A percentile compares a stretch with the other conserved stretches of the same genome.
phyloP scores from a whole-genome alignment of 108 stramenopile species.

The Discostella pseudostelligera region DNA sequence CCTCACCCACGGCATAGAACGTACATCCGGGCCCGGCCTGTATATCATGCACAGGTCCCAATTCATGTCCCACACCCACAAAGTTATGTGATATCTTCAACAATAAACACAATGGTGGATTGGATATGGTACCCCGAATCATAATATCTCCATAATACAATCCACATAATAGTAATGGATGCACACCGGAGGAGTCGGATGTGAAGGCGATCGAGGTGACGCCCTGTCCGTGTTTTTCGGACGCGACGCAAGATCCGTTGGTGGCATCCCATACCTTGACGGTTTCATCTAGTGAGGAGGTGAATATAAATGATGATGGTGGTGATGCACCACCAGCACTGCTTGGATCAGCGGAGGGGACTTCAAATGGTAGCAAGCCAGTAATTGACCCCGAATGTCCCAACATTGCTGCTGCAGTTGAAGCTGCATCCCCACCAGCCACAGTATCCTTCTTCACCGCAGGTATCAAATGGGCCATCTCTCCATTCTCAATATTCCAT shows the following conservation, averaged over 20 bases:
- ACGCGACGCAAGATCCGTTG: slow-evolving; percentile 78
- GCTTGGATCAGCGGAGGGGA: slow-evolving; percentile 18
- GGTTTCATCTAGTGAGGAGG: slow-evolving; percentile 73
- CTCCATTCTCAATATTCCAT: slow-evolving; percentile 63
- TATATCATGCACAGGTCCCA: slow-evolving; percentile 67
- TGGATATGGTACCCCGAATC: slow-evolving; percentile 73
- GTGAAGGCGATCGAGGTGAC: slow-evolving; percentile 74
- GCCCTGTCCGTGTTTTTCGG: slow-evolving; percentile 75
- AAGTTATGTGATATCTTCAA: slow-evolving; percentile 48
- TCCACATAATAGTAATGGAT: slow-evolving; percentile 70
- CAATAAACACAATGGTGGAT: slow-evolving; percentile 58
- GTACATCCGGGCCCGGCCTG: slow-evolving; percentile 70
- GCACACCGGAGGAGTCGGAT: slow-evolving; percentile 46
- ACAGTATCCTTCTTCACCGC: slow-evolving; percentile 28
- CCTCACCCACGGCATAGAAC: slow-evolving; percentile 81
- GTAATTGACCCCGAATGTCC: slow-evolving; percentile 81
- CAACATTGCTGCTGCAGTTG: slow-evolving; percentile 15
- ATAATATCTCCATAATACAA: slow-evolving; percentile 74
- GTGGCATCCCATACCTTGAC: slow-evolving; percentile 83
- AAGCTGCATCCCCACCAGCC: background rate
- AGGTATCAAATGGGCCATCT: slow-evolving; percentile 37
- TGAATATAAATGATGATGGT: slow-evolving; percentile 68
- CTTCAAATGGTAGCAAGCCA: slow-evolving; percentile 53
- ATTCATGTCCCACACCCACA: slow-evolving; percentile 55
- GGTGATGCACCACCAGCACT: background rate